Conservation (phyloP, 108 stramenopile species). For the Nitzschia sp. region DNA sequence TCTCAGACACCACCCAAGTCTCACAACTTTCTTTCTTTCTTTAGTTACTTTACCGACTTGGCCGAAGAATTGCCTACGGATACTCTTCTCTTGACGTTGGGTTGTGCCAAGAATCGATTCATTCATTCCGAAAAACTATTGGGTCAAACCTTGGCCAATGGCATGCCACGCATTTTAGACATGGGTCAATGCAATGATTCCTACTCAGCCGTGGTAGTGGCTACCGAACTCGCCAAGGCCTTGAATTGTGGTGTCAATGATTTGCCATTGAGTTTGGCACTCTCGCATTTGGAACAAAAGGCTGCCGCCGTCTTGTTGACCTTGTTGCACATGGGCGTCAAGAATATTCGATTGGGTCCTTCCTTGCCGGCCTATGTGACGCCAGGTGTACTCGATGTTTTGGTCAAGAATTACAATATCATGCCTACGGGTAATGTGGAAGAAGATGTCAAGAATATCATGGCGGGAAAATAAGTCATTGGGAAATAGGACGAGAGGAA, state of each 20-base stretch:
- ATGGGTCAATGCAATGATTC: slow-evolving; percentile 90
- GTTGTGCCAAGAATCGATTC: slow-evolving; percentile 85
- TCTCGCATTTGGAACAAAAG: slow-evolving; percentile 82
- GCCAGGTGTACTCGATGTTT: slow-evolving; percentile 61
- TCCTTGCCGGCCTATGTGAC: slow-evolving; percentile 72
- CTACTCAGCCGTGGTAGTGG: slow-evolving; percentile 80
- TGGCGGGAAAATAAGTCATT: slow-evolving; percentile 57
- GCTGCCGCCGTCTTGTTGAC: slow-evolving; percentile 85
- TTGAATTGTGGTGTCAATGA: slow-evolving; percentile 73
- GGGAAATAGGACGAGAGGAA: too few species aligned
- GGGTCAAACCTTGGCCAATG: slow-evolving; percentile 55
- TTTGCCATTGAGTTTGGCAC: slow-evolving; percentile 63
- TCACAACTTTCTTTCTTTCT: neutral
- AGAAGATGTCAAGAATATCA: slow-evolving; percentile 61
- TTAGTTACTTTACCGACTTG: slow-evolving; percentile 73
- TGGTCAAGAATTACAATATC: slow-evolving; percentile 70
- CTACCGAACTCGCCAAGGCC: slow-evolving; percentile 81
- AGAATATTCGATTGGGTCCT: slow-evolving; percentile 84
- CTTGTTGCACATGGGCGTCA: slow-evolving; percentile 72
- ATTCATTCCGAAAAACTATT: slow-evolving; percentile 57
- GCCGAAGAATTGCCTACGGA: slow-evolving; percentile 74
- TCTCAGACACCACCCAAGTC: too few species aligned
- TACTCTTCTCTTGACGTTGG: slow-evolving; percentile 73
- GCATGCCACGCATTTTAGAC: slow-evolving; percentile 81
- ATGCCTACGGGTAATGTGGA: slow-evolving; percentile 61